These are phyloP conservation scores for Tylopilus subfusipes DNA, from an alignment of 768 basidiomycete genomes.

Conservation along the genomic window DNA sequence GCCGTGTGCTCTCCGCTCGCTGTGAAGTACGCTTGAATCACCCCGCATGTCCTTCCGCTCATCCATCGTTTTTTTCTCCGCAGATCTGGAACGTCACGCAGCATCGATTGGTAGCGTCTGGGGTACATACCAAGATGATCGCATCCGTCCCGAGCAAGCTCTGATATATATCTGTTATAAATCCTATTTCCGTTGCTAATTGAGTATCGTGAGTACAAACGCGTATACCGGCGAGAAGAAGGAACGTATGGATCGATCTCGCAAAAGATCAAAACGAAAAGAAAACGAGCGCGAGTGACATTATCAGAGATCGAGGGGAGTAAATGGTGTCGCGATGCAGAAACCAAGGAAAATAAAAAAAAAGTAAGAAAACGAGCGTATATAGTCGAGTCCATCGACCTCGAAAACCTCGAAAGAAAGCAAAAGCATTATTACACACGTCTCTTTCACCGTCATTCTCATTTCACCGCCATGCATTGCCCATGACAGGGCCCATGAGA, in stretches of 20 bases:
- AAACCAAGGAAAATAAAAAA: neutral
- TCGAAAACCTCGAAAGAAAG: constrained; percentile 4
- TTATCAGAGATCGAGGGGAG: neutral
- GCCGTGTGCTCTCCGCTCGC: constrained; percentile 44
- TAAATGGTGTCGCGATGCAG: constrained; percentile 1
- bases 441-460: neutral
- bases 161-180: constrained; percentile 6
- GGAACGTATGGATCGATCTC: constrained; percentile 8
- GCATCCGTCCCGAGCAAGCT: constrained; percentile 34
- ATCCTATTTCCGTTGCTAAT: constrained; percentile 13
- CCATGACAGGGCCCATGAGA: constrained; percentile 7
- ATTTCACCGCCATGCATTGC: neutral
- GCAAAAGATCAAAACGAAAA: neutral
- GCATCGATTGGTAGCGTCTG: constrained; percentile 52
- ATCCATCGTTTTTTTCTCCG: neutral
- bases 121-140: constrained; percentile 53
- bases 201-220: constrained; percentile 17
- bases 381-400: constrained; percentile 10
- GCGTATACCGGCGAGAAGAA: neutral
- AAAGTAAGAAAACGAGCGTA: constrained; percentile 20
- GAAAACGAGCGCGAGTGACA: neutral
- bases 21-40: constrained; percentile 39
- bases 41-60: neutral
- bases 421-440: neutral
- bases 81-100: constrained; percentile 58